Evolutionary conservation across 768 basidiomycete species (phyloP).

Genomic region (Dictyophora rubrovolvata): DNA sequence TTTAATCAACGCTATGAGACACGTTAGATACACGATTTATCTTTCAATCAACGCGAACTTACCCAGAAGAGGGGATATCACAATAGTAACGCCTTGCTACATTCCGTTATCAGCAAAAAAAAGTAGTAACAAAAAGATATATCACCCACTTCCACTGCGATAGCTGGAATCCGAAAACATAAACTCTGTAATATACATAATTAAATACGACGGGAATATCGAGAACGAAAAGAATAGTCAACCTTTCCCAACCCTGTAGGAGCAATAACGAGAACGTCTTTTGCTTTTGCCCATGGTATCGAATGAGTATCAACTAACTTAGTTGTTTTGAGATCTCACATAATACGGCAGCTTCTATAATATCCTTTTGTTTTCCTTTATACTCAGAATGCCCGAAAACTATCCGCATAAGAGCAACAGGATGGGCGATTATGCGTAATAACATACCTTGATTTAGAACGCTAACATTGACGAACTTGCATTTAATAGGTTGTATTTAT

Average conservation of each 20-base stretch:
- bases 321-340: constrained; percentile 28
- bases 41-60: constrained; percentile 13
- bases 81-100: constrained; percentile 60
- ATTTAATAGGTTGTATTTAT: background rate
- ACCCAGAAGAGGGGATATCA: constrained; percentile 74
- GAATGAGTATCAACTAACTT: background rate
- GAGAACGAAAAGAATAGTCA: background rate
- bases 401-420: constrained; percentile 18
- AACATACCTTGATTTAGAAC: background rate
- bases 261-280: constrained; percentile 69
- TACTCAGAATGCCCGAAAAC: constrained; percentile 62
- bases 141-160: constrained; percentile 43
- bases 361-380: constrained; percentile 70
- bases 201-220: background rate
- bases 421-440: background rate
- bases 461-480: background rate
- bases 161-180: constrained; percentile 78
- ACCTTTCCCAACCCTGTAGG: constrained; percentile 91
- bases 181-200: constrained; percentile 42
- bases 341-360: constrained; percentile 57
- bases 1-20: constrained; percentile 59
- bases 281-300: constrained; percentile 29
- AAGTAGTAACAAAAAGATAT: background rate
- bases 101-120: background rate
- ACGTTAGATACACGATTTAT: background rate